A percentile compares a stretch with the other conserved stretches of the same genome.
These are phyloP conservation scores for Pseudocercospora pini-densiflorae DNA, from an alignment of 2,329 filamentous ascomycete species.

Conservation along the genomic window DNA sequence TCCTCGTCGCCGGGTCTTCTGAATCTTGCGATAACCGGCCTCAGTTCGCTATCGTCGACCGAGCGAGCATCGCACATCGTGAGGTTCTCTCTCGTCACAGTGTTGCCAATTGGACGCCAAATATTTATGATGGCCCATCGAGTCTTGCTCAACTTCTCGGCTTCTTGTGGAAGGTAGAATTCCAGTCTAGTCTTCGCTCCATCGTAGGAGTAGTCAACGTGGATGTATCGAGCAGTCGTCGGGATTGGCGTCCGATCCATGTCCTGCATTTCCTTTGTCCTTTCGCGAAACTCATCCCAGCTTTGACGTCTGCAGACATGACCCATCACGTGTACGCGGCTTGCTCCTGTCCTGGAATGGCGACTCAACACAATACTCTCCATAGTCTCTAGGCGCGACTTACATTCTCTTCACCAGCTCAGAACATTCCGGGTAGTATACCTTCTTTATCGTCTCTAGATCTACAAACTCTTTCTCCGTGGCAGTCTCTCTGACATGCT, in stretches of 20 bases:
- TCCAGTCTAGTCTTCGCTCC: constrained; percentile 11
- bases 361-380: not conserved
- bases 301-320: constrained; percentile 14
- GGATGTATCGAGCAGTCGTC: constrained; percentile 14
- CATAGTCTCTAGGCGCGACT: not conserved
- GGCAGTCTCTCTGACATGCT: constrained; percentile 28
- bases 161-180: constrained; percentile 4
- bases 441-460: constrained; percentile 10
- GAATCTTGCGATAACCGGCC: constrained; percentile 11
- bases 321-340: constrained; percentile 13
- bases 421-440: constrained; percentile 16
- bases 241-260: constrained; percentile 12
- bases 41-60: constrained; percentile 9
- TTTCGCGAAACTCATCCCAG: constrained; percentile 12
- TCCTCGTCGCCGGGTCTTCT: constrained; percentile 7
- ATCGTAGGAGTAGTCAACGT: constrained; percentile 17
- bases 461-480: constrained; percentile 6
- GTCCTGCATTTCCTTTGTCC: constrained; percentile 6
- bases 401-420: constrained; percentile 16
- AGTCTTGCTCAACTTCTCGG: not conserved
- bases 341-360: constrained; percentile 5
- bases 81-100: constrained; percentile 14
- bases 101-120: constrained; percentile 19
- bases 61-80: constrained; percentile 19
- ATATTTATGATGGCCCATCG: constrained; percentile 24